Evolutionary conservation across 495 filamentous ascomycete genomes (phyloP).

Genomic region (Daldinia concentrica): DNA sequence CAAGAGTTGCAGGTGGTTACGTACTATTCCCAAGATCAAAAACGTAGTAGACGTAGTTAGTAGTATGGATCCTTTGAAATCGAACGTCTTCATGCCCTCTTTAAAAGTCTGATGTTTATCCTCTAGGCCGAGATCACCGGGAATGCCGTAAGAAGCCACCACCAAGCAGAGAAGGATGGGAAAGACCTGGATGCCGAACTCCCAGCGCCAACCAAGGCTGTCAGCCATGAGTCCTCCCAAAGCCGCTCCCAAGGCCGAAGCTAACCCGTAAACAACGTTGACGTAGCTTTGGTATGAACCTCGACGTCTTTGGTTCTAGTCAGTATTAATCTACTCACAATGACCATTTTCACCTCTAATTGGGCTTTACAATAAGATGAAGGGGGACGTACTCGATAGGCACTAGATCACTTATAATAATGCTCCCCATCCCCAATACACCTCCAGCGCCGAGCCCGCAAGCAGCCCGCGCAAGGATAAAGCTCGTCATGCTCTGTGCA

Average conservation of each 20-base stretch:
- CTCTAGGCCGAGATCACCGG: conserved; percentile 66
- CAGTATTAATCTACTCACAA: neutral
- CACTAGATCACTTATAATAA: conserved; percentile 78
- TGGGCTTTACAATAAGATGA: neutral
- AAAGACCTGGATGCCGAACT: conserved; percentile 72
- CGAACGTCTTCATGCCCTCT: conserved; percentile 72
- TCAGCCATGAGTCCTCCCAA: conserved; percentile 80
- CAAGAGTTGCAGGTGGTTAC: conserved; percentile 22
- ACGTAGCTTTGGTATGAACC: conserved; percentile 80
- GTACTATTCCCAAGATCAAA: conserved; percentile 73
- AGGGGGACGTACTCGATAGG: conserved; percentile 68
- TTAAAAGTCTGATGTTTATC: conserved; percentile 60
- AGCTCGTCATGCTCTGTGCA: conserved; percentile 73
- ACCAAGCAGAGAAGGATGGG: conserved; percentile 68
- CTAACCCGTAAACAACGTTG: conserved; percentile 72
- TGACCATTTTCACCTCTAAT: neutral
- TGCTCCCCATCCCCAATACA: conserved; percentile 74
- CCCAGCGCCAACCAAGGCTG: conserved; percentile 76
- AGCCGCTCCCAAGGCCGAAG: conserved; percentile 71
- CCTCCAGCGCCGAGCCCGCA: conserved; percentile 81
- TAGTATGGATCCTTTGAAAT: conserved; percentile 71
- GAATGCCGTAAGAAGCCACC: conserved; percentile 65
- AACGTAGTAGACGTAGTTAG: conserved; percentile 71
- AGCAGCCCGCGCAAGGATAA: conserved; percentile 76
- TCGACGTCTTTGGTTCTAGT: conserved; percentile 54